Evolutionary conservation across 2,329 filamentous ascomycete genomes (phyloP).

Genomic region (Pseudogymnoascus sp.): DNA sequence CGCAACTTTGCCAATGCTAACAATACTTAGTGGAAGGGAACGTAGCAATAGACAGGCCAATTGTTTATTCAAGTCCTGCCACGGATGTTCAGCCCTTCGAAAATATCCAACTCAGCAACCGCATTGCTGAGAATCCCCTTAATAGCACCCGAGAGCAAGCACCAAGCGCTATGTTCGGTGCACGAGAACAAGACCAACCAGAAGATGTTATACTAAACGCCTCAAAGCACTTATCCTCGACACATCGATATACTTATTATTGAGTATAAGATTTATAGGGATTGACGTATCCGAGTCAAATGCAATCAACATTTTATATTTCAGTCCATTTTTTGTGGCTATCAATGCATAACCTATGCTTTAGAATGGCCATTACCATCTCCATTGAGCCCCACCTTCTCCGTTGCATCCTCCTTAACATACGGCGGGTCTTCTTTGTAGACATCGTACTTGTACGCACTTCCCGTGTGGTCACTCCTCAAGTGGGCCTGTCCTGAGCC

Average conservation of each 20-base stretch:
- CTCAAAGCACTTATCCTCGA: background rate
- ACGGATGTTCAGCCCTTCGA: background rate
- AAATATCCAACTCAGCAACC: background rate
- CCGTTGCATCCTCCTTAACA: conserved; percentile 33
- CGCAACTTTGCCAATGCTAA: background rate
- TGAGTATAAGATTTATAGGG: background rate
- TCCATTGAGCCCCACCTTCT: background rate
- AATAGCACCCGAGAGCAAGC: background rate
- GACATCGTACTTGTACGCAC: conserved; percentile 53
- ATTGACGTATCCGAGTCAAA: background rate
- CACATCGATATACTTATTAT: background rate
- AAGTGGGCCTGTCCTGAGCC: conserved; percentile 50
- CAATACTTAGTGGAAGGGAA: background rate
- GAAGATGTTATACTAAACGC: background rate
- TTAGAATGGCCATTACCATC: background rate
- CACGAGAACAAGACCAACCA: background rate
- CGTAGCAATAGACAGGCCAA: background rate
- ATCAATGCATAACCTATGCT: background rate
- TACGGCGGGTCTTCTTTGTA: conserved; percentile 46
- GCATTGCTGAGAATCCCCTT: background rate
- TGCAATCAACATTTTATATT: no score
- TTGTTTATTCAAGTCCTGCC: background rate
- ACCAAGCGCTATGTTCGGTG: background rate
- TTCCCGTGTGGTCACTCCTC: conserved; percentile 51
- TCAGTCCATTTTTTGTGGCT: background rate